phyloP scores from a whole-genome alignment of 805 yeast species.

The Candida peoriensis region DNA sequence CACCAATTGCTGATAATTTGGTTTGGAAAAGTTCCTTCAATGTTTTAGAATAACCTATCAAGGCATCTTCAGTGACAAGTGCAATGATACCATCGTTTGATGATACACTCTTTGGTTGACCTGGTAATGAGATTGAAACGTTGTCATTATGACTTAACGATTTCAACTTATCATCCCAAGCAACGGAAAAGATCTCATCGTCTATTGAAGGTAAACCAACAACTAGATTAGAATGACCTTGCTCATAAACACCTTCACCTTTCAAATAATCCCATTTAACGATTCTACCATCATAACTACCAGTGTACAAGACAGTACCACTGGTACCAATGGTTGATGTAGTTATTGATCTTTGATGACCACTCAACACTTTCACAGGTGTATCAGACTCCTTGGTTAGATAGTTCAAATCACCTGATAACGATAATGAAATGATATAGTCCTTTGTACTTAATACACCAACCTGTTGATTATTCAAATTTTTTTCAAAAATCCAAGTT shows the following conservation, averaged over 20 bases:
- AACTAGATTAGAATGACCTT: conserved; percentile 62
- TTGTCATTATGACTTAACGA: conserved; percentile 28
- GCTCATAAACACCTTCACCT: conserved; percentile 33
- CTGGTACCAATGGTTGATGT: conserved; percentile 35
- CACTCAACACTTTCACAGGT: conserved; percentile 40
- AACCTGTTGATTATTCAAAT: conserved; percentile 64
- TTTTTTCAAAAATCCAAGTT: conserved; percentile 45
- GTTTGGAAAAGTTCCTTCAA: conserved; percentile 27
- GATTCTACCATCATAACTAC: conserved; percentile 79
- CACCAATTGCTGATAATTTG: conserved; percentile 34
- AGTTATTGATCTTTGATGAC: conserved; percentile 83
- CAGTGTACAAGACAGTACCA: conserved; percentile 40
- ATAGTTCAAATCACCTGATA: conserved; percentile 66
- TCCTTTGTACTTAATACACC: conserved; percentile 71
- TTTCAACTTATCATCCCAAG: conserved; percentile 85
- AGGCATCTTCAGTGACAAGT: conserved; percentile 33
- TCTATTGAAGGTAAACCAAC: conserved; percentile 40
- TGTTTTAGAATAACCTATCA: conserved; percentile 26
- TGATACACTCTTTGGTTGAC: conserved; percentile 48
- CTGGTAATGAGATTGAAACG: conserved; percentile 28
- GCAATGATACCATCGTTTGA: conserved; percentile 32
- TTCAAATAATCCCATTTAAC: conserved; percentile 47
- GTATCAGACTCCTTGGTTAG: conserved; percentile 37
- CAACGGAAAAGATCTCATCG: conserved; percentile 45
- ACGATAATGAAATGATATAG: conserved; percentile 58